Base-by-base conservation (phyloP, 768 basidiomycete genomes). In the Amanita jacksonii region DNA sequence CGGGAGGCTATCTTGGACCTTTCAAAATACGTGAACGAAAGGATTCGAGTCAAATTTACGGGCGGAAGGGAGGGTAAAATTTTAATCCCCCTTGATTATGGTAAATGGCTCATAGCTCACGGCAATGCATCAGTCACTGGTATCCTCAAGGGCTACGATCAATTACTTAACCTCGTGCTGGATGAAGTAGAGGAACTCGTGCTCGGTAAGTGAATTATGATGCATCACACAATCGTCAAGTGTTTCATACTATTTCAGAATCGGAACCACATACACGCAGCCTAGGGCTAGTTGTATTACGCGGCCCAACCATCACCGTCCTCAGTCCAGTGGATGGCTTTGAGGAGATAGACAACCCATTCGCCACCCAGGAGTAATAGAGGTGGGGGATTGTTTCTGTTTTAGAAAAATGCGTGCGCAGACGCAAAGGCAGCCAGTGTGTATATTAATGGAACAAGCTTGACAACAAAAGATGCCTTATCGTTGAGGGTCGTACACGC, bases 11-110 rank as follows among this genome's bases (percentile, higher is more conserved):
- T 98, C 62, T 78, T 98, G 24, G 92, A 97, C 62, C 79, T 98
- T 24, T 79, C 86, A 38, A 93, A 94, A 62, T 98, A 96, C 55
- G 85, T 85, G 41, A 87, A 94, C 62, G 81, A 92, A 62, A 76
- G 79, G 49, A 88, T 99, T 58, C 69, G 90, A 45, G 92, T 98
- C 57, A 97, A 96, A 64, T 98, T 99, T 58, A 90, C 90, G n/a
- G 96, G 96, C 34, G 94, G 94, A 30, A 69, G 96, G 31, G 92
- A 99, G 76, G 92, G 93, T 88, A 49, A 30, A 44, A 43, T 25
- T 27, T 16, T 39, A n/a, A n/a, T n/a, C n/a, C n/a, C 37, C 27
- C 12, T 31, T 31, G 18, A 20, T 41, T 12, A 25, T 24, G 20
- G 16, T 38, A 12, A 15, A 9, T 20, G 34, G 28, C 33, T 40